Base-by-base conservation (phyloP, 2,329 filamentous ascomycete species). In the Nannizzia gypsea region DNA sequence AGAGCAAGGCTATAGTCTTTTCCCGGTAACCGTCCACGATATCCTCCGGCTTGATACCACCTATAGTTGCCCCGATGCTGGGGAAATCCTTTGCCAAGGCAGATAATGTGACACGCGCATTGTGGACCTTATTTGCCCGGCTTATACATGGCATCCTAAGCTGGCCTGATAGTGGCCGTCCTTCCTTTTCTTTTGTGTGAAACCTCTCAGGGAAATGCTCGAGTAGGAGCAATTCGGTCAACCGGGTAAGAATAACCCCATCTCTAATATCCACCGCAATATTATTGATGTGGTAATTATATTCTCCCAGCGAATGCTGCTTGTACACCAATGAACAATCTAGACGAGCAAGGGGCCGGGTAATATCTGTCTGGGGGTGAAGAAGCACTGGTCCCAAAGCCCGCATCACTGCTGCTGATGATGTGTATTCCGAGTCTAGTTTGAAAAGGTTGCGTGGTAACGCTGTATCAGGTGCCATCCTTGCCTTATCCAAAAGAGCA, bases 21-120 rank as follows among this genome's bases (percentile, higher is more conserved):
- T 86, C 83, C 6, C 83, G 78, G 64, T 85, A 82, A 1, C 83
- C 83, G 64, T 85, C 78, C 5, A 86, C 81, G 54, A 86, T 79
- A 59, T 86, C 81, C 42, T 81, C 78, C 0, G 83, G 76, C 13
- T 71, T 75, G 38, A 84, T 71, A 36, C 74, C 72, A 22, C 71
- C 69, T 4, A 76, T 67, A 11, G 79, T 73, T 11, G 68, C 66
- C 3, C 69, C 72, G 11, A 77, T 70, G 1, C 76, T 75, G 9
- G 68, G 69, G 6, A 78, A 71, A 9, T 71, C 71, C 9, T 31
- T 52, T n/a, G 70, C 67, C 11, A 86, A 70, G 1, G 81, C 80
- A 56, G 75, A 73, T 1, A 86, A 69, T 0, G 81, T 81, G 24
- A 85, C 69, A 62, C 82, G 78, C 0, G 83, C 78, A 66, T 86